Evolutionary conservation across 139 green algal species (phyloP), one percentile per base, ranked within the genome.

Genomic region (Tetratostichococcus sp.): DNA sequence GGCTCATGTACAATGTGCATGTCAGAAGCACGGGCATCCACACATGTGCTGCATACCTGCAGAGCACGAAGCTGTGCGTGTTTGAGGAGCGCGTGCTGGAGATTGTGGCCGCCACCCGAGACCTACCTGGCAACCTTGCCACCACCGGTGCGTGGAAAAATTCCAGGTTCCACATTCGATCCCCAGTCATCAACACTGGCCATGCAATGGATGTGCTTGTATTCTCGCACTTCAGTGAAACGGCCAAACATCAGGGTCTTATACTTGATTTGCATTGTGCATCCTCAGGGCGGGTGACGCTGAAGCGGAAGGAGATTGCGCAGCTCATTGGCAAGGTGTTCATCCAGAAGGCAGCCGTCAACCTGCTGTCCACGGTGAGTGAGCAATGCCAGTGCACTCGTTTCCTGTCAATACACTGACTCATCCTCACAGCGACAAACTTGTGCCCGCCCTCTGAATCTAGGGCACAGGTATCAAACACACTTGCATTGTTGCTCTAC

Each of bases 41-140:
- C 39, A 50, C 39, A 50, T 8, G 39, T 62, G 11, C 50, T 17
- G 17, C 50, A 62, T 62, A 28, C 65, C 50, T 66, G 22, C 85
- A 93, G 83, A 90, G 81, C 62, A 93, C 85, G 57, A 96, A 95
- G 83, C 83, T 96, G 69, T 86, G 72, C n/a, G 81, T 95, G 67
- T 94, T 94, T 72, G 91, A 96, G 83, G 84, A 89, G 71, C 84
- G 91, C 1, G 91, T 95, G 66, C 67, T 89, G 33, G 82, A 85
- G 70, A 87, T 96, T 70, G 91, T 96, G 71, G 80, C 89, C 73
- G 80, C 80, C 74, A 93, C 90, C 6, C 81, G 85, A 65, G 86
- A 89, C 67, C 73, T 90, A 70, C 86, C 86, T 30, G 84, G 87
- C 39, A 79, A 74, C 59, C 73, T 90, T 62, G 86, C 86, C 28